These are phyloP conservation scores for Diaporthe vaccinii DNA, from an alignment of 2,329 filamentous ascomycete species.

Conservation along the genomic window DNA sequence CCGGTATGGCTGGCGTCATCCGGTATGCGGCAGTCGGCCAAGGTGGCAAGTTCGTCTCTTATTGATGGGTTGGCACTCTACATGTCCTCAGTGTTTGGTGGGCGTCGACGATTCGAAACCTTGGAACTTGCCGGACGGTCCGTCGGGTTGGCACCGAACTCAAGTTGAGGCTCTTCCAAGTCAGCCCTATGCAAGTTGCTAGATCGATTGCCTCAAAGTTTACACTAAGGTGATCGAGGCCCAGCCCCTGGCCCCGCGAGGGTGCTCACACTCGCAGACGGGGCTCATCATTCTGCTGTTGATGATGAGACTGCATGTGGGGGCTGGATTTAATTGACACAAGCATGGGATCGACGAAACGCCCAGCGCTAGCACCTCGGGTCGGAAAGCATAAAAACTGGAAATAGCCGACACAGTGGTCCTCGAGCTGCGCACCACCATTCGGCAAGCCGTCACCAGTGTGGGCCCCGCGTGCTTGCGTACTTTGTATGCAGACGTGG, in stretches of 20 bases:
- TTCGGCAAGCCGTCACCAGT: not conserved
- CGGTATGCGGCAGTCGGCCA: not conserved
- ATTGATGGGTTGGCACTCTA: not conserved
- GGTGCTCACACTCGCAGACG: not conserved
- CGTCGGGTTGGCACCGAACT: not conserved
- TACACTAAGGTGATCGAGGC: not conserved
- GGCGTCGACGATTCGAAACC: not conserved
- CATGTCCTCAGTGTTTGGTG: not conserved
- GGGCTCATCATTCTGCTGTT: not conserved
- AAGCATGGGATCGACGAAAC: conserved; percentile 36
- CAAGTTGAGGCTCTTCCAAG: not conserved
- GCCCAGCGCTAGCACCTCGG: conserved; percentile 21
- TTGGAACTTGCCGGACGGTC: not conserved
- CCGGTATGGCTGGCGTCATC: conserved; percentile 25
- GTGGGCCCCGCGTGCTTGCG: conserved; percentile 30
- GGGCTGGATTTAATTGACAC: conserved; percentile 30
- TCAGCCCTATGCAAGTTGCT: conserved; percentile 4
- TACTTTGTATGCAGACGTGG: conserved; percentile 19
- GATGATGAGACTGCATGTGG: conserved; percentile 10
- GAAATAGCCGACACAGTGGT: not conserved
- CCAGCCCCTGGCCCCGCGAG: conserved; percentile 3
- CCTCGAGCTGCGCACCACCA: not conserved
- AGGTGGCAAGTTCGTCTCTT: not conserved
- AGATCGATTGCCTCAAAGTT: conserved; percentile 4
- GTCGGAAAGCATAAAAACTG: conserved; percentile 16